Conservation (phyloP, 1,284 basidiomycete genomes). For the Leccinum subfulvum region DNA sequence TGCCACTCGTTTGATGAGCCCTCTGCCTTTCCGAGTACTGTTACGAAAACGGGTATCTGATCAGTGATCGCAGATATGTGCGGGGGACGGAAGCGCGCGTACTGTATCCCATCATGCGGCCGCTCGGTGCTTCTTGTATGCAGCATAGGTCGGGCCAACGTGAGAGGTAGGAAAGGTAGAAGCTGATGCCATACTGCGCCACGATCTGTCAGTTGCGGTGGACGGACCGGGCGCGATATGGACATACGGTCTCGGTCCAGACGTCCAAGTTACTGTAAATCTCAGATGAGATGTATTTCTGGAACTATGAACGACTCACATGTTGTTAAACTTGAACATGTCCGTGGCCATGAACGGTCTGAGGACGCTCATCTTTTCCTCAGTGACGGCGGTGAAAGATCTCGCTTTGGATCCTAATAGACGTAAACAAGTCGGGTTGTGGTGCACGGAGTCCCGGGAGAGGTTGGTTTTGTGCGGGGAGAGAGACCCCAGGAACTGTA, state of each 20-base stretch:
- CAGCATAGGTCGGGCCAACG: slow-evolving; percentile 90
- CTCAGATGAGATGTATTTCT: not conserved
- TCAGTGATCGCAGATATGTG: slow-evolving; percentile 8
- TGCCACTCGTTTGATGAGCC: slow-evolving; percentile 75
- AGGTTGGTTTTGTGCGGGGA: not conserved
- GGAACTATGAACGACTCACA: slow-evolving; percentile 44
- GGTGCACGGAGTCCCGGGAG: slow-evolving; percentile 31
- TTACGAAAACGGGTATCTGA: slow-evolving; percentile 3
- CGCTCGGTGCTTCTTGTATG: slow-evolving; percentile 74
- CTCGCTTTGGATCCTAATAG: slow-evolving; percentile 31
- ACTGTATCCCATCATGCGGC: slow-evolving; percentile 87
- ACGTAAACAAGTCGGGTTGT: slow-evolving; percentile 21
- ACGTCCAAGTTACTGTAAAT: slow-evolving; percentile 78
- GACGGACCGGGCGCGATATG: not conserved
- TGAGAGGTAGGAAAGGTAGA: slow-evolving; percentile 84
- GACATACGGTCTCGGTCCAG: slow-evolving; percentile 87
- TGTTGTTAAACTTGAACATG: slow-evolving; percentile 89
- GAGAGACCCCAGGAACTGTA: slow-evolving; percentile 33
- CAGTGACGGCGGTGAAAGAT: too few relatives aligned
- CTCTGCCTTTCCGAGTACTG: slow-evolving; percentile 87
- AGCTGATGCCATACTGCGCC: slow-evolving; percentile 75
- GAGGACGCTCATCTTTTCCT: slow-evolving; percentile 60
- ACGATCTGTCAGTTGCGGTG: slow-evolving; percentile 6
- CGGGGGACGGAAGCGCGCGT: slow-evolving; percentile 27
- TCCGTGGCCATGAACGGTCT: slow-evolving; percentile 84